phyloP scores from a whole-genome alignment of 1,284 basidiomycete species.

The Trichosporon inkin region DNA sequence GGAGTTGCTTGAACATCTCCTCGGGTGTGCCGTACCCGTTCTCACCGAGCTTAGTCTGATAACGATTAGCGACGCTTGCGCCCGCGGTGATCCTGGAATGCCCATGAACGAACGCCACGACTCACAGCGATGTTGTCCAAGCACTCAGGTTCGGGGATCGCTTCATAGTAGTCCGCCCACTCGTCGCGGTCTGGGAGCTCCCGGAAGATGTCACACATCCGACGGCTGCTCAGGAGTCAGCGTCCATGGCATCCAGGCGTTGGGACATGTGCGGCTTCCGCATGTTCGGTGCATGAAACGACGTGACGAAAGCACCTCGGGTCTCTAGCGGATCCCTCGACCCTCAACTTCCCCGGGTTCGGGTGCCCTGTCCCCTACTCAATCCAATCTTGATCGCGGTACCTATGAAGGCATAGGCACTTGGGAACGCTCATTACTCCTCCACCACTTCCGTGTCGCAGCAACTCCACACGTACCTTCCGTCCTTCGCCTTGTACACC shows the following conservation, averaged over 20 bases:
- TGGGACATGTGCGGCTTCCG: not conserved
- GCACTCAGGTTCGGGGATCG: constrained; percentile 48
- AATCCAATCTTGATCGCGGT: not conserved
- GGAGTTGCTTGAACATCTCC: constrained; percentile 45
- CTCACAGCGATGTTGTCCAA: constrained; percentile 46
- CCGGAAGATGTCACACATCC: constrained; percentile 40
- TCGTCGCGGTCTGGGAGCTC: constrained; percentile 38
- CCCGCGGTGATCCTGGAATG: not conserved
- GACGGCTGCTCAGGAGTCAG: constrained; percentile 26
- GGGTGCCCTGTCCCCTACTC: constrained; percentile 1
- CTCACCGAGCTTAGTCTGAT: constrained; percentile 31
- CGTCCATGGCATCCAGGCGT: not conserved
- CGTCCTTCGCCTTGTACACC: constrained; percentile 42
- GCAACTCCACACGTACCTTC: constrained; percentile 31
- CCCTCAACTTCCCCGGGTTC: constrained; percentile 7
- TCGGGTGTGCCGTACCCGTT: constrained; percentile 37
- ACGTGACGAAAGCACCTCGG: not conserved
- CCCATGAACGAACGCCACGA: not conserved
- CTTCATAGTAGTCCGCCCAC: constrained; percentile 46
- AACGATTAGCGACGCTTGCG: not conserved
- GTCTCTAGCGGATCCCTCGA: not conserved
- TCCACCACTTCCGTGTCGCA: not conserved
- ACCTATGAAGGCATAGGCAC: constrained; percentile 2
- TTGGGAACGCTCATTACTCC: not conserved
- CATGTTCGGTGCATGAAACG: not conserved